These are phyloP conservation scores for Alternaria arbusti DNA, from an alignment of 2,329 filamentous ascomycete species.

Conservation along the genomic window DNA sequence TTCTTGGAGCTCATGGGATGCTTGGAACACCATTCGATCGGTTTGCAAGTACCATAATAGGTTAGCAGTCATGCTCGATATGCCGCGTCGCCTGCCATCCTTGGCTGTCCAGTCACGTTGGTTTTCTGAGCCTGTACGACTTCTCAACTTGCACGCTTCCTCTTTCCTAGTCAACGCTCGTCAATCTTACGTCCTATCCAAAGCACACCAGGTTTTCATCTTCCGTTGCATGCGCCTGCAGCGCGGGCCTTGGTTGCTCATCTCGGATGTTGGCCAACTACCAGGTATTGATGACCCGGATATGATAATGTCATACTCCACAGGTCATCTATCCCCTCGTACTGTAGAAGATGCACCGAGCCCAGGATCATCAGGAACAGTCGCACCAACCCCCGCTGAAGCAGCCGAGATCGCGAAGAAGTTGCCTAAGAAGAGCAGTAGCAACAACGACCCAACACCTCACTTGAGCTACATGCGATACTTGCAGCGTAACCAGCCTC, in stretches of 20 bases:
- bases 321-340: constrained; percentile 50
- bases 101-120: constrained; percentile 64
- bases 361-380: constrained; percentile 23
- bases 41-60: constrained; percentile 84
- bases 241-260: constrained; percentile 65
- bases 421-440: constrained; percentile 52
- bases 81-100: constrained; percentile 66
- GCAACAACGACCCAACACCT: constrained; percentile 61
- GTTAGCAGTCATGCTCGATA: constrained; percentile 72
- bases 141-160: constrained; percentile 60
- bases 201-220: constrained; percentile 64
- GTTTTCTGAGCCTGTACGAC: constrained; percentile 67
- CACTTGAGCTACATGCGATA: constrained; percentile 84
- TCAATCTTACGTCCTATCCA: constrained; percentile 65
- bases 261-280: constrained; percentile 64
- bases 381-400: constrained; percentile 71
- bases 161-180: constrained; percentile 65
- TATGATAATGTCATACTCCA: constrained; percentile 45
- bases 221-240: constrained; percentile 64
- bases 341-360: constrained; percentile 50
- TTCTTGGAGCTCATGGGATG: constrained; percentile 85
- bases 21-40: constrained; percentile 86
- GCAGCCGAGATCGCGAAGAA: constrained; percentile 56
- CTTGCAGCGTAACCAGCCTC: constrained; percentile 80
- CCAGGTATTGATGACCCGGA: constrained; percentile 55